Percentiles rank a stretch among this genome's conserved stretches.
These are phyloP conservation scores for Herpetospermum pedunculosum DNA, from an alignment of 306 rosid species.

Conservation along the genomic window DNA sequence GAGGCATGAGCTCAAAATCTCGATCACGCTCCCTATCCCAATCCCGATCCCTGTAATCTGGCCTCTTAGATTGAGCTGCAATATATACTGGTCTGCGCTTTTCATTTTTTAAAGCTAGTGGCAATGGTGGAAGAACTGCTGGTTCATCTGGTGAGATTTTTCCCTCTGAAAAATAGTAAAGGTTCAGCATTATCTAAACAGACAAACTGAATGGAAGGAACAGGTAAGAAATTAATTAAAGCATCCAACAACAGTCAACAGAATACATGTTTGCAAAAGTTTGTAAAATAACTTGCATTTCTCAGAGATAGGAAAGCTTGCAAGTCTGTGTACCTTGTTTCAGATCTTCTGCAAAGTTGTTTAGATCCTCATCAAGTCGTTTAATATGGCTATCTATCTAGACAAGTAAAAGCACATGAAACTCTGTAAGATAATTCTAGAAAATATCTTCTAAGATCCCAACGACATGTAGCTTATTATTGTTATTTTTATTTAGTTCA, in stretches of 20 bases:
- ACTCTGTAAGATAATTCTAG: slow-evolving; percentile 10
- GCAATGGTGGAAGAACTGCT: slow-evolving; percentile 79
- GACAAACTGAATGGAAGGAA: background rate
- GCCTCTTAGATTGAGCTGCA: slow-evolving; percentile 72
- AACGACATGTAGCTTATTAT: background rate
- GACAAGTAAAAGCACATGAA: slow-evolving; percentile 23
- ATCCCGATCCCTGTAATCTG: slow-evolving; percentile 75
- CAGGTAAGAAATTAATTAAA: background rate
- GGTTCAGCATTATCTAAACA: background rate
- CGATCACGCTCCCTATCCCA: slow-evolving; percentile 96
- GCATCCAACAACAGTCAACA: background rate
- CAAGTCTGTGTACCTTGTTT: slow-evolving; percentile 61
- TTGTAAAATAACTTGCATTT: background rate
- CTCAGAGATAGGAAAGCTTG: background rate
- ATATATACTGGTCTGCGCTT: slow-evolving; percentile 45
- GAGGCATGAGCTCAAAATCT: slow-evolving; percentile 96
- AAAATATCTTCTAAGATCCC: background rate
- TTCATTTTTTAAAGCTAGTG: slow-evolving; percentile 61
- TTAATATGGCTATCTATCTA: slow-evolving; percentile 95
- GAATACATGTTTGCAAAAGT: background rate
- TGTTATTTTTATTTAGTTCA: no score
- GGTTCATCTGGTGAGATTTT: slow-evolving; percentile 80
- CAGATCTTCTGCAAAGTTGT: slow-evolving; percentile 83
- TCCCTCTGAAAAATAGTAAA: slow-evolving; percentile 43
- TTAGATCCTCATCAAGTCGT: slow-evolving; percentile 91